Base-by-base conservation (phyloP, 306 rosid species). In the Mucuna pruriens region DNA sequence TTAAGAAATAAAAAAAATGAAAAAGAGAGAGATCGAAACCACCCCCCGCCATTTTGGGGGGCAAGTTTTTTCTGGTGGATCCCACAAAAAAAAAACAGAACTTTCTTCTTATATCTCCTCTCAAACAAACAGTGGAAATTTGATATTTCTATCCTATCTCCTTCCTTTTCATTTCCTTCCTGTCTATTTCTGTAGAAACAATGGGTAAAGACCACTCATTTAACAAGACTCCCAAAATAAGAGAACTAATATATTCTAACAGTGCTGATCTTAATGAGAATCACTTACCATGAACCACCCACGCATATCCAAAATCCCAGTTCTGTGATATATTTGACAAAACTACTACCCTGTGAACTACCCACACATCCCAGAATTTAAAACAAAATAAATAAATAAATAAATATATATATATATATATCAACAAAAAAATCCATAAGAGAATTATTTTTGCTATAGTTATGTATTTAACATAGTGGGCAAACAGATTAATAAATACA, bases 221-320 rank as follows among this genome's bases (percentile, higher is more conserved):
- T 29, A 51, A 49, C n/a, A 73, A 38, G 46, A 25, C 54, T 60
- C 8, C 38, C 9, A 45, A 34, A 73, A 10, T 52, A 62, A 81
- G 74, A 64, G 61, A 81, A 74, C 42, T 29, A 22, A 0, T 39
- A 7, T 72, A 54, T n/a, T 49, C 17, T 34, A 61, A 66, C 33
- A 22, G 39, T 61, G 42, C 46, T 51, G 20, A 72, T 60, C 62
- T 23, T 23, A 36, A 48, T 49, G 57, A 62, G 45, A 62, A 61
- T 69, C 74, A 62, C 74, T 79, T 25, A 52, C 61, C 77, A 70
- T 45, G 71, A 79, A 29, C 31, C 31, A 29, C 38, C 19, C 7
- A 25, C 5, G 54, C 19, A 79, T 39, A 25, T 29, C 31, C 16
- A 60, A 45, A 60, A 80, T 46, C 44, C 54, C 51, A 19, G 42